Base-by-base conservation (phyloP, 106 monocot species). In the Acanthochlamys bracteata region DNA sequence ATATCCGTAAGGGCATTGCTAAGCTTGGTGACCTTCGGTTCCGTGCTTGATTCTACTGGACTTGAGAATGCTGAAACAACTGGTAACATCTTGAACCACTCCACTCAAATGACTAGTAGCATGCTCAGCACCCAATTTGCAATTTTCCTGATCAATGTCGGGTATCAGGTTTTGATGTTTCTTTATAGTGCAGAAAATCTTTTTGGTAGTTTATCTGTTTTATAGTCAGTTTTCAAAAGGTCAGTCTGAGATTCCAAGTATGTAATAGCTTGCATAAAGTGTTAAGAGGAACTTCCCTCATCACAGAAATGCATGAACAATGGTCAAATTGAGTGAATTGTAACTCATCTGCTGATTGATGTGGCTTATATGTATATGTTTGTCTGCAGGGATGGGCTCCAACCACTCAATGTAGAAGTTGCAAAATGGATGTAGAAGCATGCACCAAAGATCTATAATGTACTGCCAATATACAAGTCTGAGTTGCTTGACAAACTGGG, bases 71-170 rank as follows among this genome's bases (percentile, higher is more conserved):
- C 83, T 39, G 92, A 79, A 0, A 80, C 83, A 3, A 86, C 88
- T 0, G 98, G 98, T 4, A 92, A 81, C 57, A 89, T 99, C 62
- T 83, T 99, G 24, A 74, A 77, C 25, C 73, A 92, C 57, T 92
- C 98, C 1, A 65, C 89, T 1, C 77, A 71, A 42, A 92, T 99
- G 98, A 99, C 92, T 0, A 85, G 79, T 26, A 68, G 61, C 19
- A 81, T 99, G 10, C 63, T 99, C 20, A 85, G 83, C 41, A 70
- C 86, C 8, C 92, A 99, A 42, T 78, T 92, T 23, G 88, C 88
- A 23, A 77, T 99, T 65, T 89, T 99, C 73, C 69, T 99, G 70
- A 86, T 99, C n/a, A 92, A 98, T 75, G 88, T 98, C 53, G 88
- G 96, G 96, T 98, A 62, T 26, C 69, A 6, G 33, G 33, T 33